Base-by-base conservation (phyloP, 202 grass and related monocot species). In the Digitaria exilis region DNA sequence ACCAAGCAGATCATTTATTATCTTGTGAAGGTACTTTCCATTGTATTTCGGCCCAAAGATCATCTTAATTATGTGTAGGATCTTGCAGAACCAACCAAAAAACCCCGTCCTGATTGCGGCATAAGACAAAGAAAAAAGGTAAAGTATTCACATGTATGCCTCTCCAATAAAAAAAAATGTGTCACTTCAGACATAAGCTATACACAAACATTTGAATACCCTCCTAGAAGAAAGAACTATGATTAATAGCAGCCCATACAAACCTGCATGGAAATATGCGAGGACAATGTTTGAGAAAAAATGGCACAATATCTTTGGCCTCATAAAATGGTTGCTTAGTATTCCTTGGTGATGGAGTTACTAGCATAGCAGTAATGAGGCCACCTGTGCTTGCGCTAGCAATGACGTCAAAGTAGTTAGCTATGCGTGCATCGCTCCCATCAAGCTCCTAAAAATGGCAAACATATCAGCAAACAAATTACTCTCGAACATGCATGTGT, bases 371-470 rank as follows among this genome's bases (percentile, higher is more conserved):
- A n/a, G 78, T 62, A 43, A 91, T 78, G 11, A 88, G 79, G 25
- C 85, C 85, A 21, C 89, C 85, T 41, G 89, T 88, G 76, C 82
- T 88, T 14, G 85, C 85, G 24, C 82, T 82, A 43, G 89, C 63
- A 34, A 91, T 82, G 43, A 85, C 76, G 55, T 88, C 89, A 48
- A 91, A 91, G 56, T 91, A 88, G n/a, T 91, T 58, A 49, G 91
- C 79, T 56, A 82, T 73, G n/a, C 78, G 50, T 21, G 77, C 44
- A 9, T 46, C 68, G 17, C 69, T 71, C 22, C 85, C 54, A 82
- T 87, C 71, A 58, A 76, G 30, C 16, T 67, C 80, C 72, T 88
- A 76, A 49, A 60, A 86, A 34, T 34, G 64, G 21, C 7, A 77
- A 28, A 39, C 9, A 45, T 21, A 66, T 5, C 28, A 86, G 9